These are phyloP conservation scores for Beauveria sp. DNA, from an alignment of 2,329 filamentous ascomycete genomes.

Conservation along the genomic window DNA sequence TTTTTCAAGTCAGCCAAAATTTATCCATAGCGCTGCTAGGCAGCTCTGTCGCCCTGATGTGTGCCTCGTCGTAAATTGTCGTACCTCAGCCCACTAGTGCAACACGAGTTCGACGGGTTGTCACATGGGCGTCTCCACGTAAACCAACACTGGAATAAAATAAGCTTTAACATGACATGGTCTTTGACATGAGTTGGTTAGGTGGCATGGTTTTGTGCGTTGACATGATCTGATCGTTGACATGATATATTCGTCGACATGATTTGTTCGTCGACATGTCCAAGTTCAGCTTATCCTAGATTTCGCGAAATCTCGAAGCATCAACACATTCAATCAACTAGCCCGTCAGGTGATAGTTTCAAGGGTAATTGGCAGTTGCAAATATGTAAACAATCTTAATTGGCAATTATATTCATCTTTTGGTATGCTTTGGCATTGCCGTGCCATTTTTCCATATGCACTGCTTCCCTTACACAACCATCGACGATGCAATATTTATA, in stretches of 20 bases:
- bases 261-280: neutral
- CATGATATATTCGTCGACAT: neutral
- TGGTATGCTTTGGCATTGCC: neutral
- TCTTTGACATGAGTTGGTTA: neutral
- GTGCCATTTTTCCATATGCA: neutral
- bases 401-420: conserved; percentile 7
- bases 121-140: conserved; percentile 10
- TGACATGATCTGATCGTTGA: neutral
- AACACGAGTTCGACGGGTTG: conserved; percentile 1
- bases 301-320: neutral
- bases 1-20: neutral
- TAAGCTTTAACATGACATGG: neutral
- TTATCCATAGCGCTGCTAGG: neutral
- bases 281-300: neutral
- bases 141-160: neutral
- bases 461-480: neutral
- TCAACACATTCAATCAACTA: neutral
- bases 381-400: neutral
- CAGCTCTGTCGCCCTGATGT: neutral
- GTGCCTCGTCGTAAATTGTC: conserved; percentile 6
- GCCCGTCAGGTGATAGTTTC: no score
- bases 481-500: conserved; percentile 7
- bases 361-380: no score
- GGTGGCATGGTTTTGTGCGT: neutral
- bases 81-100: neutral